These are phyloP conservation scores for Pyrenula aspistea DNA, from an alignment of 495 filamentous ascomycete species.

Conservation along the genomic window DNA sequence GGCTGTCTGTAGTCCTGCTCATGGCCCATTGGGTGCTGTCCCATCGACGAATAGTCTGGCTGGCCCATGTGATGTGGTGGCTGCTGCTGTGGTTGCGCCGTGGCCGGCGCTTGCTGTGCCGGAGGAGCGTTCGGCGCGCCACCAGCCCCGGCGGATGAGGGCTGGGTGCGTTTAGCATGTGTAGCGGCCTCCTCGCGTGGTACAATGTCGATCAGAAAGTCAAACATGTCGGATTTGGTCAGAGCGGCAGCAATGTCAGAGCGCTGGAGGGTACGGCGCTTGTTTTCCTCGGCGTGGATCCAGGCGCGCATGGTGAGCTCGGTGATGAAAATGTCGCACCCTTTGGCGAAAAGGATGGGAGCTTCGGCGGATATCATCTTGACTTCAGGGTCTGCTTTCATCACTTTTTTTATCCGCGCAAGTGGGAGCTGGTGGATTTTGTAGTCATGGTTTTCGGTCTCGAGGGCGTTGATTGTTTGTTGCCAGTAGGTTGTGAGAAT, in stretches of 20 bases:
- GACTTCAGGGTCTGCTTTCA: conserved; percentile 98
- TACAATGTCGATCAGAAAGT: conserved; percentile 98
- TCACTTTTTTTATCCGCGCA: conserved; percentile 97
- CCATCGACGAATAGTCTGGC: conserved; percentile 50
- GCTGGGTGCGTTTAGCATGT: conserved; percentile 66
- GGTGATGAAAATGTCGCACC: conserved; percentile 98
- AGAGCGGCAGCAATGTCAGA: conserved; percentile 93
- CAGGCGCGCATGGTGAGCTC: conserved; percentile 99
- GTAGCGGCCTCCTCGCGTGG: conserved; percentile 83
- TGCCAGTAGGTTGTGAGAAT: conserved; percentile 99
- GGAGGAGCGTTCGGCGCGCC: conserved; percentile 36
- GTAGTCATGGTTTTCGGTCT: conserved; percentile 92
- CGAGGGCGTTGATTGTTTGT: conserved; percentile 87
- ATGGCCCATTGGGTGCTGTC: conserved; percentile 48
- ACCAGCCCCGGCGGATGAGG: conserved; percentile 33
- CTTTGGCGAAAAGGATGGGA: conserved; percentile 95
- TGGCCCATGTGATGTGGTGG: conserved; percentile 55
- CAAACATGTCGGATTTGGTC: conserved; percentile 98
- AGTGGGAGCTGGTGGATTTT: conserved; percentile 93
- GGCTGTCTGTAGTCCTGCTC: conserved; percentile 73
- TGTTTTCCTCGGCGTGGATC: conserved; percentile 99
- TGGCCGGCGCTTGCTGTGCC: conserved; percentile 21
- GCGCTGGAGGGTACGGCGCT: conserved; percentile 85
- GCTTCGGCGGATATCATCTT: conserved; percentile 99
- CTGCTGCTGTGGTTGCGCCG: conserved; percentile 37